Percentiles rank a stretch among this genome's conserved stretches.
These are phyloP conservation scores for Gypsophila paniculata DNA, from an alignment of 179 eudicot genomes.

Conservation along the genomic window DNA sequence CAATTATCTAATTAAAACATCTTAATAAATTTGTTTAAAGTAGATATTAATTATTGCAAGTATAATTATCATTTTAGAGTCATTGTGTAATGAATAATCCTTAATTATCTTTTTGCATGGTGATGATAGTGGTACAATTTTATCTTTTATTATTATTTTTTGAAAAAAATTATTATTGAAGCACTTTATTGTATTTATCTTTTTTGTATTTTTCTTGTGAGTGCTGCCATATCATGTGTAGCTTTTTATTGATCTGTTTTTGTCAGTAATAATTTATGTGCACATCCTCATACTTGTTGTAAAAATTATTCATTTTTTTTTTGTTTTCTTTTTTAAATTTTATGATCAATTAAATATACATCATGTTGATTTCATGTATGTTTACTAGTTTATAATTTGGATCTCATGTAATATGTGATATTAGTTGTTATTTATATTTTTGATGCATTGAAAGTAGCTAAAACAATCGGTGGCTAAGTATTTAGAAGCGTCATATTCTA, in stretches of 20 bases:
- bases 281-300: constrained; percentile 7
- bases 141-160: too few species aligned
- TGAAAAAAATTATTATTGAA: too few species aligned
- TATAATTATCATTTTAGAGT: constrained; percentile 12
- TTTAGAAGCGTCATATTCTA: background rate
- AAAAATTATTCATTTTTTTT: constrained; percentile 14
- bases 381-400: too few species aligned
- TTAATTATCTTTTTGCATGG: constrained; percentile 29
- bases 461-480: background rate
- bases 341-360: background rate
- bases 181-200: background rate
- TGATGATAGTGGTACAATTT: background rate
- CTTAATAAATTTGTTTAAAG: too few species aligned
- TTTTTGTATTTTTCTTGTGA: constrained; percentile 27
- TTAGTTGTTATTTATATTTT: background rate
- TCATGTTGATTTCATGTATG: background rate
- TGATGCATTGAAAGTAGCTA: too few species aligned
- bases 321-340: background rate
- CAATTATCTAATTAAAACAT: too few species aligned
- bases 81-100: constrained; percentile 6
- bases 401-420: too few species aligned
- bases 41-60: too few species aligned
- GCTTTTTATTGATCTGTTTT: constrained; percentile 22
- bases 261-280: constrained; percentile 20
- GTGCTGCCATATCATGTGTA: constrained; percentile 21